A percentile compares a stretch with the other conserved stretches of the same genome.
phyloP scores from a whole-genome alignment of 1,139 yeast species.

The Saccharomyces hybrid region DNA sequence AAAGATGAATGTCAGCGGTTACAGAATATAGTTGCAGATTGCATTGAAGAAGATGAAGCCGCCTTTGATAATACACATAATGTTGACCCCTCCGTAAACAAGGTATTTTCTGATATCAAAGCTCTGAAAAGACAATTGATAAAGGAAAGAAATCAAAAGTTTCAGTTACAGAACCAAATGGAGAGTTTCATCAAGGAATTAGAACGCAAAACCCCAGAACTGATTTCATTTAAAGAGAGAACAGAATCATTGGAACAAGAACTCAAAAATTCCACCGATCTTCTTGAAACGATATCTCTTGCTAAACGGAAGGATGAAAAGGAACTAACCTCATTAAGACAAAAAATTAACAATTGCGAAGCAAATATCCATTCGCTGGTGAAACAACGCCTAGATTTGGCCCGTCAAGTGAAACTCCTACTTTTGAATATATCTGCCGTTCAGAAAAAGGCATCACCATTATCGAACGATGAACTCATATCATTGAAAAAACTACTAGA shows the following conservation, averaged over 20 bases:
- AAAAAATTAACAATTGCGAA: conserved; percentile 34
- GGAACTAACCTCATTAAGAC: conserved; percentile 17
- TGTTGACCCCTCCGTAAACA: background rate
- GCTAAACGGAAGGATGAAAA: conserved; percentile 37
- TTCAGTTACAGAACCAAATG: conserved; percentile 60
- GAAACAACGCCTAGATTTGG: conserved; percentile 60
- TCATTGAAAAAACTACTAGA: conserved; percentile 35
- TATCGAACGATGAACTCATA: conserved; percentile 49
- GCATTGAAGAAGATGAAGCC: background rate
- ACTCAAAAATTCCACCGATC: conserved; percentile 43
- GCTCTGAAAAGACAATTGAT: conserved; percentile 57
- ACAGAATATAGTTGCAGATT: conserved; percentile 32
- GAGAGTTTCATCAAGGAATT: conserved; percentile 65
- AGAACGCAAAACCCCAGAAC: conserved; percentile 69
- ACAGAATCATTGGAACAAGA: conserved; percentile 42
- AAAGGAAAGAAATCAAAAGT: conserved; percentile 65
- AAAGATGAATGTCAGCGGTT: conserved; percentile 41
- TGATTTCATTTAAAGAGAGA: conserved; percentile 57
- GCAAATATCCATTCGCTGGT: conserved; percentile 39
- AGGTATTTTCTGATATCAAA: conserved; percentile 41
- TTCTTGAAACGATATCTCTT: conserved; percentile 36
- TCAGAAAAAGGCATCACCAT: conserved; percentile 31
- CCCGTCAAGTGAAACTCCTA: conserved; percentile 69
- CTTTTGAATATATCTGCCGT: conserved; percentile 42
- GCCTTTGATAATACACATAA: background rate